phyloP scores from a whole-genome alignment of 2,329 filamentous ascomycete genomes.

The Didymella lethalis region DNA sequence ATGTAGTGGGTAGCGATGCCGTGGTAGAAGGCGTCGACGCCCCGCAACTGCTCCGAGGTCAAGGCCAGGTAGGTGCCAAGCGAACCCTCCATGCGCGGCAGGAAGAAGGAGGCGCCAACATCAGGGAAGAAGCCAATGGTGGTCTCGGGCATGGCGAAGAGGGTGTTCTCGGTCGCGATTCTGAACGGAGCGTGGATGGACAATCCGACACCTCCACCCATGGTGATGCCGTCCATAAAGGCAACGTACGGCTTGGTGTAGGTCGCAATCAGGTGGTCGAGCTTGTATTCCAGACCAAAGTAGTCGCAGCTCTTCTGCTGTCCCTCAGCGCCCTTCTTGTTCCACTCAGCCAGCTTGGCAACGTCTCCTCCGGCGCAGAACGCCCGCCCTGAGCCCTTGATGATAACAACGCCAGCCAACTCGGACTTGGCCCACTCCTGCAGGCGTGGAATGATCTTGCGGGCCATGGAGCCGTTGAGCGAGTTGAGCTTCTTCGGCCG shows the following conservation, averaged over 20 bases:
- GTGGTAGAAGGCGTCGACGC: constrained; percentile 86
- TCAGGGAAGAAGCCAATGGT: constrained; percentile 99
- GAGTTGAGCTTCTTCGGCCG: constrained; percentile 91
- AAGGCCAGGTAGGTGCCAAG: constrained; percentile 92
- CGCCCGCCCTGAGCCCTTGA: constrained; percentile 87
- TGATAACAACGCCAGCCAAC: constrained; percentile 88
- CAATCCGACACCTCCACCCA: constrained; percentile 95
- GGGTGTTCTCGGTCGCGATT: constrained; percentile 92
- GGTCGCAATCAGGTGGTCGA: constrained; percentile 94
- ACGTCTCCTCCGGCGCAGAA: constrained; percentile 97
- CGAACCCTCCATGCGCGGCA: constrained; percentile 85
- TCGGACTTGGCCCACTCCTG: constrained; percentile 95
- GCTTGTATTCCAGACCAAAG: constrained; percentile 93
- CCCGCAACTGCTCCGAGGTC: constrained; percentile 83
- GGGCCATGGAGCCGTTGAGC: constrained; percentile 91
- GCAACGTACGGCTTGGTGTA: constrained; percentile 93
- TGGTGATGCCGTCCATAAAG: constrained; percentile 97
- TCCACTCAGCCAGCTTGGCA: constrained; percentile 75
- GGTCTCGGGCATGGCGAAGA: constrained; percentile 99
- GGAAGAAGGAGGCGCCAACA: constrained; percentile 94
- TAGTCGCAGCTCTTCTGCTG: constrained; percentile 80
- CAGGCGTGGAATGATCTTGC: constrained; percentile 89
- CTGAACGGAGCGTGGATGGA: constrained; percentile 95
- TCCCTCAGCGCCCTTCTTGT: constrained; percentile 71
- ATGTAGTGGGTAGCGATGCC: constrained; percentile 96